Conservation (phyloP, 1,284 basidiomycete genomes). For the Ustilago loliicola region DNA sequence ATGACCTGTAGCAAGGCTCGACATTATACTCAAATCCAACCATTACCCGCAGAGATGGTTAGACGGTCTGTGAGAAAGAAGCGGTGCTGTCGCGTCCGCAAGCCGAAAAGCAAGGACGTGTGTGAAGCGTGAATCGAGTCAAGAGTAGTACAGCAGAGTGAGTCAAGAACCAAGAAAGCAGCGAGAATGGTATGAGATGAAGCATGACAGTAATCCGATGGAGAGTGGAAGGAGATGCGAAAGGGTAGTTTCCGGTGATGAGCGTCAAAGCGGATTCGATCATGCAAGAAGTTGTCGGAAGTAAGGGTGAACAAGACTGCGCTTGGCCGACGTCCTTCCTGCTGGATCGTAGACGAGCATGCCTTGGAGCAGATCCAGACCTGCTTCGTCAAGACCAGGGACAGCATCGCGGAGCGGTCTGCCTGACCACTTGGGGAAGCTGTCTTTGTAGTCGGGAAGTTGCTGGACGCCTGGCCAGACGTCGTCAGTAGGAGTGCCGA, state of each 20-base stretch:
- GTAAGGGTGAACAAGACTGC: slow-evolving; percentile 49
- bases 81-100: too few relatives aligned
- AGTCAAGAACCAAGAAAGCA: not conserved
- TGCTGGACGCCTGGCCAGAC: slow-evolving; percentile 90
- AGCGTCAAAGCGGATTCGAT: not conserved
- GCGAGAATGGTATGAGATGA: slow-evolving; percentile 14
- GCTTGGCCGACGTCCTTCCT: slow-evolving; percentile 77
- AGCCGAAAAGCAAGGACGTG: not conserved
- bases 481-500: slow-evolving; percentile 92
- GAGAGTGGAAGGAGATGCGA: not conserved
- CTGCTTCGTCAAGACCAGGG: slow-evolving; percentile 53
- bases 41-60: too few relatives aligned
- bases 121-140: not conserved
- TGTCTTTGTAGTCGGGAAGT: slow-evolving; percentile 94
- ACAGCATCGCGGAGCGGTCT: slow-evolving; percentile 75
- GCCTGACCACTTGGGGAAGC: slow-evolving; percentile 93
- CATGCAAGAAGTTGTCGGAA: slow-evolving; percentile 41
- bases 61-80: too few relatives aligned
- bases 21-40: not conserved
- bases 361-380: slow-evolving; percentile 73
- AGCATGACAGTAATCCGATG: not conserved
- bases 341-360: slow-evolving; percentile 93
- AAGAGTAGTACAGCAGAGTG: slow-evolving; percentile 5
- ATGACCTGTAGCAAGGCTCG: slow-evolving; percentile 17
- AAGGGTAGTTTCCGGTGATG: not conserved